A percentile compares a stretch with the other conserved stretches of the same genome.
phyloP scores from a whole-genome alignment of 163 green algal genomes.

The Chlamydomonas reinhardtii region DNA sequence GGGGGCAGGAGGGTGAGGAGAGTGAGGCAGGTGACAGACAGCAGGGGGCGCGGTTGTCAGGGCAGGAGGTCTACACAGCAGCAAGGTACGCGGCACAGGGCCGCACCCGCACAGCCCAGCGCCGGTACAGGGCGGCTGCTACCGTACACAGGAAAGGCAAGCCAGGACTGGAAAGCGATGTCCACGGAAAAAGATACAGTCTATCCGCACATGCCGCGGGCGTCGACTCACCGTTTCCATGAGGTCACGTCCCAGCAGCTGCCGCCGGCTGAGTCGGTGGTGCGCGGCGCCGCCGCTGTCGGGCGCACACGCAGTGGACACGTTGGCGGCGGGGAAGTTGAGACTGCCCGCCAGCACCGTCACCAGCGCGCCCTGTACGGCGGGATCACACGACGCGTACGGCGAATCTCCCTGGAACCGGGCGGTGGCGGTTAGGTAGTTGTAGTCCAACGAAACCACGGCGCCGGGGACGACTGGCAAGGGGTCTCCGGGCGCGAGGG shows the following conservation, averaged over 20 bases:
- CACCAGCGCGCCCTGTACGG: slow-evolving; percentile 13
- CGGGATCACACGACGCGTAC: slow-evolving; percentile 19
- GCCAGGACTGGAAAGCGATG: too few relatives aligned
- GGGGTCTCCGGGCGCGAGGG: too few relatives aligned
- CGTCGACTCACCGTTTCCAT: background rate
- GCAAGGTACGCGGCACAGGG: too few relatives aligned
- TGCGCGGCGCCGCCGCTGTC: background rate
- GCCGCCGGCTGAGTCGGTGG: background rate
- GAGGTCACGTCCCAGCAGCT: background rate
- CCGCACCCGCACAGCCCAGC: too few relatives aligned
- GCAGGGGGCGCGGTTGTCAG: too few relatives aligned
- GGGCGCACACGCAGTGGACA: background rate
- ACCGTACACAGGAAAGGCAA: too few relatives aligned
- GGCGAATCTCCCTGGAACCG: slow-evolving; percentile 38
- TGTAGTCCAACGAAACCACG: slow-evolving; percentile 13
- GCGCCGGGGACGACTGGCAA: background rate
- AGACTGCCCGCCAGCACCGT: background rate
- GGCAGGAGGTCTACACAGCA: too few relatives aligned
- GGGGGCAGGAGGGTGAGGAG: background rate
- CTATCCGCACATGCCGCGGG: too few relatives aligned
- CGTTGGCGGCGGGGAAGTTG: slow-evolving; percentile 31
- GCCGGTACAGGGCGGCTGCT: too few relatives aligned
- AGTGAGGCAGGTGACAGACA: too few relatives aligned
- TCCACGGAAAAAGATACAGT: too few relatives aligned
- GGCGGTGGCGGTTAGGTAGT: slow-evolving; percentile 25